phyloP scores from a whole-genome alignment of 179 eudicot genomes.

The Pouteria campechiana region DNA sequence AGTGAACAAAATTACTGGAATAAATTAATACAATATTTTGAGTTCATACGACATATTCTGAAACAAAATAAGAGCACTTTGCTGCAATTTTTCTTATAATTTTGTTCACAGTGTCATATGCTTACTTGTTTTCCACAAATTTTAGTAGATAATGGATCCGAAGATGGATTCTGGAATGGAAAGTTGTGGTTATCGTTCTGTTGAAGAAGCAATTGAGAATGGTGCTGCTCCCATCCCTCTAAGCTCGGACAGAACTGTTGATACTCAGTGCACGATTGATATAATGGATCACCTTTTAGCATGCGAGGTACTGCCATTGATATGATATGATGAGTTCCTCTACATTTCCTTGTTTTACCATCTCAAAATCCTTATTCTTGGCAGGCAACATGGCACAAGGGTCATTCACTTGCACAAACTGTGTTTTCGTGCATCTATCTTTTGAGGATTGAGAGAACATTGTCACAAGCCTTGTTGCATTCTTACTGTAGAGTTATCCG shows the following conservation, averaged over 20 bases:
- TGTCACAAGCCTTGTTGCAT: constrained; percentile 75
- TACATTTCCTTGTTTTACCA: not conserved
- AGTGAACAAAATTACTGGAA: too few species aligned
- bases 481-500: constrained; percentile 76
- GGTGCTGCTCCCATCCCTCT: constrained; percentile 95
- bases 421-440: constrained; percentile 89
- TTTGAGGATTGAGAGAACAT: constrained; percentile 73
- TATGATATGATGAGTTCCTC: not conserved
- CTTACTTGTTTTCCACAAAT: constrained; percentile 2
- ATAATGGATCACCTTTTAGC: constrained; percentile 90
- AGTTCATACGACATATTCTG: too few species aligned
- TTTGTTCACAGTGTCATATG: not conserved
- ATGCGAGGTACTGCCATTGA: constrained; percentile 66
- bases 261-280: constrained; percentile 57
- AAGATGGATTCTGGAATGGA: constrained; percentile 99
- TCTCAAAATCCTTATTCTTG: constrained; percentile 12
- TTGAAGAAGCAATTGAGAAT: constrained; percentile 92
- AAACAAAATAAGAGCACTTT: too few species aligned
- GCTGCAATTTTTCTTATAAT: too few species aligned
- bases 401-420: constrained; percentile 91
- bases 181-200: constrained; percentile 52
- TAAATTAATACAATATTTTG: too few species aligned
- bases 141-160: constrained; percentile 89
- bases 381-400: constrained; percentile 99
- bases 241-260: constrained; percentile 61